Percentiles rank a stretch among this genome's conserved stretches.
Evolutionary conservation across 768 basidiomycete genomes (phyloP).

Genomic region (Rhizopogon roseolus): DNA sequence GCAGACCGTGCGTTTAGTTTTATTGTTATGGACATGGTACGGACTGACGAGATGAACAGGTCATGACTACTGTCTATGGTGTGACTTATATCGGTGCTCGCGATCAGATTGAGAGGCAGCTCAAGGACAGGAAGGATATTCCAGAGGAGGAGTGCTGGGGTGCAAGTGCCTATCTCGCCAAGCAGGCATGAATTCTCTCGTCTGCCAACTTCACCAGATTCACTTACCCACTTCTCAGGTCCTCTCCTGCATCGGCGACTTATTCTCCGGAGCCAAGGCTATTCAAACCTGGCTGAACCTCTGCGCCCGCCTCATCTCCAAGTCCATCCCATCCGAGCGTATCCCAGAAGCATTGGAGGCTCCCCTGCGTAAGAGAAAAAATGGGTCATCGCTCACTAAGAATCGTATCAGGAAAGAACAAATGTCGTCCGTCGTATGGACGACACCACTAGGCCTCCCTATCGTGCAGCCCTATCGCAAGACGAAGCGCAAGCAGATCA

Average conservation of each 20-base stretch:
- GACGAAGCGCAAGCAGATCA: constrained; percentile 72
- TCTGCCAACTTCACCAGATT: background rate
- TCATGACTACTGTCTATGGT: constrained; percentile 99
- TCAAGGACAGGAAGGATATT: constrained; percentile 72
- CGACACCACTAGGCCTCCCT: constrained; percentile 90
- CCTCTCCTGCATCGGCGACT: constrained; percentile 79
- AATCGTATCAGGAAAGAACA: constrained; percentile 71
- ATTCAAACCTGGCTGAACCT: constrained; percentile 91
- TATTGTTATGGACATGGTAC: background rate
- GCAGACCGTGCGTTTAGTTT: constrained; percentile 68
- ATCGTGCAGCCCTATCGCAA: constrained; percentile 97
- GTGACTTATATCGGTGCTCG: constrained; percentile 94
- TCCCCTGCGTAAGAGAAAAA: constrained; percentile 6
- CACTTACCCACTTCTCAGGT: constrained; percentile 34
- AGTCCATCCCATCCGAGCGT: constrained; percentile 75
- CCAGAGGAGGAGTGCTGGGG: constrained; percentile 68
- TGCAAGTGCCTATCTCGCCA: constrained; percentile 76
- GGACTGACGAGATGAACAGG: constrained; percentile 33
- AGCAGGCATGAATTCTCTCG: constrained; percentile 40
- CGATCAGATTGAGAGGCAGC: constrained; percentile 89
- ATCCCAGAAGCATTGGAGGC: constrained; percentile 38
- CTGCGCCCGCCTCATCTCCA: constrained; percentile 79
- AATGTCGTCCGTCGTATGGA: constrained; percentile 97
- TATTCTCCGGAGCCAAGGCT: constrained; percentile 87
- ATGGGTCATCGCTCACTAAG: constrained; percentile 15